phyloP scores from a whole-genome alignment of 139 green algal genomes.

The Dunaliella primolecta region DNA sequence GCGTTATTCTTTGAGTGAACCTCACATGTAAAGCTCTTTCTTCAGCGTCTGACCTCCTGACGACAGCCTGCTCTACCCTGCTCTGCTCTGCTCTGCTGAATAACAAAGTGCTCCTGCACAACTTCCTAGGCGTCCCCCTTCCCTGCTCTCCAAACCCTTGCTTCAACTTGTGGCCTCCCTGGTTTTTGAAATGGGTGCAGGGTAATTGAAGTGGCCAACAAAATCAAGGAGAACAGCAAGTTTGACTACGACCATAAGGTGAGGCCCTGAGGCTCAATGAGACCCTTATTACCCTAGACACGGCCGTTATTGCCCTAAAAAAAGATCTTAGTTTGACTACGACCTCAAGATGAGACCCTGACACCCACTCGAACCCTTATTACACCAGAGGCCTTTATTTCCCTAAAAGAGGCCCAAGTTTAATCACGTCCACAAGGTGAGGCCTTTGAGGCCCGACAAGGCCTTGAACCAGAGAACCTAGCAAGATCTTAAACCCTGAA shows the following conservation, averaged over 20 bases:
- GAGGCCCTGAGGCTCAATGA: neutral
- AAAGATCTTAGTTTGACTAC: neutral
- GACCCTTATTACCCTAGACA: neutral
- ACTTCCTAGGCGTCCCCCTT: neutral
- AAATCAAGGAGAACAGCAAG: conserved; percentile 17
- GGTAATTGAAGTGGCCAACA: conserved; percentile 46
- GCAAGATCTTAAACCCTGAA: too few species aligned
- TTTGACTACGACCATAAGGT: conserved; percentile 18
- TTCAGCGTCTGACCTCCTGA: neutral
- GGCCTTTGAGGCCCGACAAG: too few species aligned
- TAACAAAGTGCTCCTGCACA: too few species aligned
- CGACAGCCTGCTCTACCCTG: neutral
- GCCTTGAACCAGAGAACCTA: too few species aligned
- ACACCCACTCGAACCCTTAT: too few species aligned
- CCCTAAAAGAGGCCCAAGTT: too few species aligned
- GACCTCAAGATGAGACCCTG: neutral
- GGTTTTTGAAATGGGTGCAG: too few species aligned
- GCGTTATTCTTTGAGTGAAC: neutral
- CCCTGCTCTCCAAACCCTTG: neutral
- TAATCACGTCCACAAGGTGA: too few species aligned
- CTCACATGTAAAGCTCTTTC: neutral
- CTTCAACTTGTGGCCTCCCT: too few species aligned
- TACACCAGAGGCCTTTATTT: too few species aligned
- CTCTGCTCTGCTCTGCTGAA: neutral
- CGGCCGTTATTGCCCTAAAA: neutral